phyloP scores from a whole-genome alignment of 2,329 filamentous ascomycete species.

The Stemphylium vesicarium region DNA sequence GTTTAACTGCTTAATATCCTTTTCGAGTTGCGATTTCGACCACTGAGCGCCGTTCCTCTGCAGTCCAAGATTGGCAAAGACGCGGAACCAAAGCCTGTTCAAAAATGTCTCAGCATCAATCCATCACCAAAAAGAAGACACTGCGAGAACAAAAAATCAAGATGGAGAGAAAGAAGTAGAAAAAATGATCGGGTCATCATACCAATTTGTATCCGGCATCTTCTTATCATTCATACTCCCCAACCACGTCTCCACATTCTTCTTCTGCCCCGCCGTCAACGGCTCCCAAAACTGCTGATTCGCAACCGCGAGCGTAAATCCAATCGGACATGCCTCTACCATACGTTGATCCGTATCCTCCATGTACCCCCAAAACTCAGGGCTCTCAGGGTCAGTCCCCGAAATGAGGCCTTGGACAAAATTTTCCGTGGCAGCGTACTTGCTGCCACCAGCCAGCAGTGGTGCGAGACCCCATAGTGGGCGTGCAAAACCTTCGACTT shows the following conservation, averaged over 20 bases:
- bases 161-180: not conserved
- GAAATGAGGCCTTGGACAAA: conserved; percentile 74
- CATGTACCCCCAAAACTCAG: conserved; percentile 79
- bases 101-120: conserved; percentile 18
- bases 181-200: conserved; percentile 16
- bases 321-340: conserved; percentile 84
- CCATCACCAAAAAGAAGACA: not conserved
- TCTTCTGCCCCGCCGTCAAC: conserved; percentile 66
- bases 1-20: conserved; percentile 78
- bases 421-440: conserved; percentile 67
- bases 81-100: conserved; percentile 79
- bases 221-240: conserved; percentile 82
- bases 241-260: conserved; percentile 74
- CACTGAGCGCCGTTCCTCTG: conserved; percentile 76
- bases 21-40: conserved; percentile 71
- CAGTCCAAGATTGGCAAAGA: conserved; percentile 80
- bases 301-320: conserved; percentile 75
- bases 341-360: conserved; percentile 80
- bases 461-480: conserved; percentile 78
- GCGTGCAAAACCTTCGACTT: conserved; percentile 77
- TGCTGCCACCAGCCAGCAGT: conserved; percentile 70
- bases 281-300: conserved; percentile 69
- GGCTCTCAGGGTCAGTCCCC: conserved; percentile 71
- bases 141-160: not conserved
- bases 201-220: conserved; percentile 70